Evolutionary conservation across 1,284 basidiomycete species (phyloP), one percentile per base, ranked within the genome.

Genomic region (Vanrija sp.): DNA sequence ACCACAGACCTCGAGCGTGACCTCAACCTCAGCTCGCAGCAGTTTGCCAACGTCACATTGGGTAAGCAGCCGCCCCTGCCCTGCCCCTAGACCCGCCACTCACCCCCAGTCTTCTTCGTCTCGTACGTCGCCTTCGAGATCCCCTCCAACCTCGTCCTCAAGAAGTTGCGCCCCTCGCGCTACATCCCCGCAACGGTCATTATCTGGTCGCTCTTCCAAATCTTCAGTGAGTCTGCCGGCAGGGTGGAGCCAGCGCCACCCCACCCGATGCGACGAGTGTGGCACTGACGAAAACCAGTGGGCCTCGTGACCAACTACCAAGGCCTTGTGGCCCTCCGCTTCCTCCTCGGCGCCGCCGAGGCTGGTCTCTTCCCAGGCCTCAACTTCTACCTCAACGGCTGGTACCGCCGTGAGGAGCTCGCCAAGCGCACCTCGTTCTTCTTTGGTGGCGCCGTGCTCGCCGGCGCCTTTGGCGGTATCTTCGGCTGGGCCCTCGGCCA

Each of bases 391-490:
- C 63, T 77, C 27, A 70, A 73, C n/a, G 68, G 71, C 8, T 78
- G 77, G 77, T 79, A 79, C 60, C 69, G 68, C 49, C 65, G 75
- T 46, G 64, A 62, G 39, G 76, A 77, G 59, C 63, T 66, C 15
- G 66, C 68, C 47, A 69, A 74, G 38, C 68, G 77, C 2, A 75
- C 75, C 38, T 66, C 75, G 12, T 59, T 79, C 45, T 79, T 79
- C 69, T 79, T 79, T 55, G 73, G 70, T 4, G 72, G 76, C 4
- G 78, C 78, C 1, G 78, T 78, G 0, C 59, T 78, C 5, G 72
- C 75, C 1, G 78, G 77, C 23, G 72, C 73, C 18, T 75, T 73
- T 48, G 73, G 74, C 46, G 75, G 75, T 53, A 75, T 76, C 50
- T 67, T 77, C 20, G 75, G 75, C 19, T 77, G 51, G 46, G 56